Base-by-base conservation (phyloP, 352 stramenopile species). In the Pythium phragmiticola region DNA sequence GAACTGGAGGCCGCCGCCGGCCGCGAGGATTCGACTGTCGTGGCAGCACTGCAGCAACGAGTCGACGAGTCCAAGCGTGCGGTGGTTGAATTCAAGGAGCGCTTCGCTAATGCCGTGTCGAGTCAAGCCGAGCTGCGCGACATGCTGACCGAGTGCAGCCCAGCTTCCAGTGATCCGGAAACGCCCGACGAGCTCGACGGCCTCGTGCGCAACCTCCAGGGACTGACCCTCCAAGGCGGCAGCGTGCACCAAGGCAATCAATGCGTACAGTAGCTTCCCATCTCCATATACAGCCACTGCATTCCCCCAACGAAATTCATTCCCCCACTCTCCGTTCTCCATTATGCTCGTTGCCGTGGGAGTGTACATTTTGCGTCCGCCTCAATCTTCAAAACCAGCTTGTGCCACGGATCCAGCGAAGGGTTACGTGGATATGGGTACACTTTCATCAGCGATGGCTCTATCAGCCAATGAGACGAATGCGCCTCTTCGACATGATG, bases 101-200 rank as follows among this genome's bases (percentile, higher is more conserved):
- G 36, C 8, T 17, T 65, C 14, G 36, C 19, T 2, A n/a, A 26
- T 9, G 36, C 37, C 3, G 33, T 33, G n/a, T 13, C 26, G 12
- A 37, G 28, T 11, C 47, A 65, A n/a, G 48, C 4, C 2, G 57
- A 57, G 47, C 57, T 65, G 57, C 57, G 57, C 16, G 48, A 16
- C 0, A 41, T 57, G 47, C 47, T 58, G 48, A 36, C 42, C 21
- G 21, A 45, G 3, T 52, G 54, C 41, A 41, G 46, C 37, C 37
- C 37, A 42, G 14, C 37, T 16, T 17, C 37, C 3, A 16, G 14
- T 42, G 14, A 30, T 30, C 37, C 37, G 14, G 37, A 42, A 6
- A 42, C 9, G 14, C 37, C 37, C 37, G 11, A 42, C 37, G 37
- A 42, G 6, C 9, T 42, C 11, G 37, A 42, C 37, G 37, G 14